Conservation (phyloP, 2,329 filamentous ascomycete species). For the Pestalotiopsis fici region DNA sequence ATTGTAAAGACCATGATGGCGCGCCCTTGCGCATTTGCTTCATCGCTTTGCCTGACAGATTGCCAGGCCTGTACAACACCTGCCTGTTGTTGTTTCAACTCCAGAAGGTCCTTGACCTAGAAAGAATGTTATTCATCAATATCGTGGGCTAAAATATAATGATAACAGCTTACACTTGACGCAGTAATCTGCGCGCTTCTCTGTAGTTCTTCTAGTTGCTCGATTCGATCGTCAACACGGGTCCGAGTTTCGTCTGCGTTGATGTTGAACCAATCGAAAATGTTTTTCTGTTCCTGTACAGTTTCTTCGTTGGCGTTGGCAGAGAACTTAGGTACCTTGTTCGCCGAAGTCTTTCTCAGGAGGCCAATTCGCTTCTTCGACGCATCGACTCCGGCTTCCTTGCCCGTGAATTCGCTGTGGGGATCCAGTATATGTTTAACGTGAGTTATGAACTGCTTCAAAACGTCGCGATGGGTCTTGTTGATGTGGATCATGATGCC, state of each 20-base stretch:
- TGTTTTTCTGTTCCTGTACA: background rate
- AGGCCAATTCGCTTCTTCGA: background rate
- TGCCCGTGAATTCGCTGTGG: constrained; percentile 10
- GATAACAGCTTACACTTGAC: constrained; percentile 25
- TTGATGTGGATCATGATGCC: constrained; percentile 44
- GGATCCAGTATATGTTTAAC: constrained; percentile 22
- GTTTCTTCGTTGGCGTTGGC: background rate
- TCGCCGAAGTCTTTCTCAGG: too few species aligned
- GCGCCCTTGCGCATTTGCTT: constrained; percentile 40
- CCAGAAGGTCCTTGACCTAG: constrained; percentile 39
- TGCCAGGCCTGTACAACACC: constrained; percentile 43
- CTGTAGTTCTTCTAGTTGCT: constrained; percentile 33
- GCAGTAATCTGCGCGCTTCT: constrained; percentile 33
- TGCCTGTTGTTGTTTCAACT: constrained; percentile 47
- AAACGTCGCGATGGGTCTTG: constrained; percentile 33
- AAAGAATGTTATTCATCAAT: background rate
- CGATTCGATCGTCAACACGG: constrained; percentile 27
- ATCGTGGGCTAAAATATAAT: background rate
- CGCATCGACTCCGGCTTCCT: background rate
- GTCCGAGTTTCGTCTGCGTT: constrained; percentile 27
- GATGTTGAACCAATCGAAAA: constrained; percentile 24
- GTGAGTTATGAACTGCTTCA: constrained; percentile 27
- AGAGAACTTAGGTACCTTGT: background rate
- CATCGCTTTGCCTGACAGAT: constrained; percentile 37
- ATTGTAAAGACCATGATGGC: constrained; percentile 48